Percentiles rank a stretch among this genome's conserved stretches.
Conservation (phyloP, 768 basidiomycete species). For the Melanogaster broomeanus region DNA sequence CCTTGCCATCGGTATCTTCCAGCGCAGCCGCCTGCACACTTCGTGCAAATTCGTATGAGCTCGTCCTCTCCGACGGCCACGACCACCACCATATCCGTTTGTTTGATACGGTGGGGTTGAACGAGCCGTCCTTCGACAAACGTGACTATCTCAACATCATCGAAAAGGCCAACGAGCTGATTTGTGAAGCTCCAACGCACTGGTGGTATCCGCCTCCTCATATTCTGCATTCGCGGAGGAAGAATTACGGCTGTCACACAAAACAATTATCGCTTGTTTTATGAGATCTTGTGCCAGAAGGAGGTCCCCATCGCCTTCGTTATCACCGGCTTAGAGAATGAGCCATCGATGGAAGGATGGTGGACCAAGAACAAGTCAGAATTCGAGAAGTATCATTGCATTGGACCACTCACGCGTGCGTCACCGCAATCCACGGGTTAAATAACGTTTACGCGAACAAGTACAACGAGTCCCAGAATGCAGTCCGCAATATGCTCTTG, state of each 20-base stretch:
- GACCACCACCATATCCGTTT: slow-evolving; percentile 25
- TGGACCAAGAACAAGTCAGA: slow-evolving; percentile 32
- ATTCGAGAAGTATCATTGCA: slow-evolving; percentile 30
- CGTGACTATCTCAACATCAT: slow-evolving; percentile 30
- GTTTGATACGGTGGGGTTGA: slow-evolving; percentile 37
- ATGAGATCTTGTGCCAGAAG: slow-evolving; percentile 30
- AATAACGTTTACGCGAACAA: slow-evolving; percentile 22
- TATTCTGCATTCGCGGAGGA: slow-evolving; percentile 36
- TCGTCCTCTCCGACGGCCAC: slow-evolving; percentile 18
- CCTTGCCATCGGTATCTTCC: slow-evolving; percentile 29
- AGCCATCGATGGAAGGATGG: slow-evolving; percentile 34
- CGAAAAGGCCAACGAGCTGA: slow-evolving; percentile 35
- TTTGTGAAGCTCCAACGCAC: slow-evolving; percentile 33
- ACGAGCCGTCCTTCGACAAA: slow-evolving; percentile 23
- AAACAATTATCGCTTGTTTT: slow-evolving; percentile 34
- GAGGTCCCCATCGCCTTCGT: slow-evolving; percentile 33
- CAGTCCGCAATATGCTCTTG: slow-evolving; percentile 23
- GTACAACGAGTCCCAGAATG: slow-evolving; percentile 35
- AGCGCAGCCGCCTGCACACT: slow-evolving; percentile 39
- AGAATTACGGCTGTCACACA: slow-evolving; percentile 30
- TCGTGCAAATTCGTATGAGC: slow-evolving; percentile 25
- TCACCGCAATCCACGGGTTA: slow-evolving; percentile 37
- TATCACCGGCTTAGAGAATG: slow-evolving; percentile 35
- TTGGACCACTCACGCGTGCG: slow-evolving; percentile 38
- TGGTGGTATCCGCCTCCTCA: slow-evolving; percentile 33